These are phyloP conservation scores for Serendipita indica DNA, from an alignment of 768 basidiomycete genomes.

Conservation along the genomic window DNA sequence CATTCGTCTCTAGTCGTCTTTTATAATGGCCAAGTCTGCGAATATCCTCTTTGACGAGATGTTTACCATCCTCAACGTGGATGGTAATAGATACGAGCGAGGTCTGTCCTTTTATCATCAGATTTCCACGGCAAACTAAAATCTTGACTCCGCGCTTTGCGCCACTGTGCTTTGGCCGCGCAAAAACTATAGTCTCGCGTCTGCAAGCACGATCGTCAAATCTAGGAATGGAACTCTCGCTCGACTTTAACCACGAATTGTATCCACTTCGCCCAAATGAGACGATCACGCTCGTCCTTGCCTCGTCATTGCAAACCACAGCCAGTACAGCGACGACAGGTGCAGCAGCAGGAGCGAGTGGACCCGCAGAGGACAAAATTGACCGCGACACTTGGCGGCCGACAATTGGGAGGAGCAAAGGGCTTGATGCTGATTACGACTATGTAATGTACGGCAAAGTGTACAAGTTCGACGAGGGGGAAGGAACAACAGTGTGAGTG, in stretches of 20 bases:
- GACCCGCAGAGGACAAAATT: slow-evolving; percentile 49
- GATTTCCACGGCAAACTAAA: too few relatives aligned
- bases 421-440: slow-evolving; percentile 88
- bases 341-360: slow-evolving; percentile 33
- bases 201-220: slow-evolving; percentile 81
- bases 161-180: slow-evolving; percentile 7
- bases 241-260: slow-evolving; percentile 90
- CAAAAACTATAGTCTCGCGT: slow-evolving; percentile 55
- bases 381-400: slow-evolving; percentile 74
- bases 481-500: slow-evolving; percentile 70
- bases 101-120: slow-evolving; percentile 40
- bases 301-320: slow-evolving; percentile 42
- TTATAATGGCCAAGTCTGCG: not conserved
- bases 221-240: slow-evolving; percentile 79
- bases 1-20: too few relatives aligned
- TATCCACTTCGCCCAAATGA: slow-evolving; percentile 57
- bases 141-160: too few relatives aligned
- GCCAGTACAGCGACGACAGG: slow-evolving; percentile 18
- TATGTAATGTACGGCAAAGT: slow-evolving; percentile 99
- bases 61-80: slow-evolving; percentile 82
- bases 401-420: slow-evolving; percentile 64
- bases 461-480: slow-evolving; percentile 89
- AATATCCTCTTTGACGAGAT: slow-evolving; percentile 78
- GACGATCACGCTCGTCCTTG: slow-evolving; percentile 72
- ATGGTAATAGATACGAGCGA: slow-evolving; percentile 96